A percentile compares a stretch with the other conserved stretches of the same genome.
Conservation (phyloP, 2,329 filamentous ascomycete genomes). For the Didymella lethalis region DNA sequence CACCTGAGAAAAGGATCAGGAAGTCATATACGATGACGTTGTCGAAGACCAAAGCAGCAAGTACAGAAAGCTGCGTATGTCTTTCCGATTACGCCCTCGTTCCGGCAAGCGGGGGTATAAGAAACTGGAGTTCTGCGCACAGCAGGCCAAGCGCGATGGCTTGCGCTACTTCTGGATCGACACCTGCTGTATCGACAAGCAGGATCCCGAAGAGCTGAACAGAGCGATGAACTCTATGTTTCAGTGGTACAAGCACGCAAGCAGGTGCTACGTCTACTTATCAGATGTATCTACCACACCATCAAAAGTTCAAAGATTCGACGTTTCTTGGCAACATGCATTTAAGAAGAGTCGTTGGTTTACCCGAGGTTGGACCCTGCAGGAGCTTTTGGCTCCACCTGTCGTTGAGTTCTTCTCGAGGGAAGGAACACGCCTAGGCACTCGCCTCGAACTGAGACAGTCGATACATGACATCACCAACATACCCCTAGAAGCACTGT, state of each 20-base stretch:
- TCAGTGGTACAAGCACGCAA: conserved; percentile 25
- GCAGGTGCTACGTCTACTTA: conserved; percentile 31
- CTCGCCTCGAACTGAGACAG: conserved; percentile 16
- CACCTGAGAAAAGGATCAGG: conserved; percentile 21
- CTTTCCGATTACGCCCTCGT: neutral
- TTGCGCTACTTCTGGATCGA: conserved; percentile 27
- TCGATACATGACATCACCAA: conserved; percentile 19
- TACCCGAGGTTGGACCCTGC: conserved; percentile 30
- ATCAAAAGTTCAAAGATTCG: neutral
- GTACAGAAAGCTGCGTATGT: neutral
- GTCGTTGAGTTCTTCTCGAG: conserved; percentile 26
- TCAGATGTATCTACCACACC: conserved; percentile 20
- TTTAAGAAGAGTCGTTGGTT: conserved; percentile 29
- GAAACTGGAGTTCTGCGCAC: conserved; percentile 27
- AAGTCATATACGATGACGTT: conserved; percentile 25
- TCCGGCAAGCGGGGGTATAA: conserved; percentile 8
- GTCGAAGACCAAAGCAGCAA: neutral
- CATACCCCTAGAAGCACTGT: conserved; percentile 21
- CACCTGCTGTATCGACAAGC: conserved; percentile 33
- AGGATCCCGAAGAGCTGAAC: conserved; percentile 14
- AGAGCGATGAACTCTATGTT: conserved; percentile 34
- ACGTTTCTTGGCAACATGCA: conserved; percentile 4
- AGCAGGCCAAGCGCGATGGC: conserved; percentile 22
- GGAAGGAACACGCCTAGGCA: conserved; percentile 16
- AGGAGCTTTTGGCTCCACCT: conserved; percentile 27